Evolutionary conservation across 768 basidiomycete genomes (phyloP).

Genomic region (Rhodotorula taiwanensis): DNA sequence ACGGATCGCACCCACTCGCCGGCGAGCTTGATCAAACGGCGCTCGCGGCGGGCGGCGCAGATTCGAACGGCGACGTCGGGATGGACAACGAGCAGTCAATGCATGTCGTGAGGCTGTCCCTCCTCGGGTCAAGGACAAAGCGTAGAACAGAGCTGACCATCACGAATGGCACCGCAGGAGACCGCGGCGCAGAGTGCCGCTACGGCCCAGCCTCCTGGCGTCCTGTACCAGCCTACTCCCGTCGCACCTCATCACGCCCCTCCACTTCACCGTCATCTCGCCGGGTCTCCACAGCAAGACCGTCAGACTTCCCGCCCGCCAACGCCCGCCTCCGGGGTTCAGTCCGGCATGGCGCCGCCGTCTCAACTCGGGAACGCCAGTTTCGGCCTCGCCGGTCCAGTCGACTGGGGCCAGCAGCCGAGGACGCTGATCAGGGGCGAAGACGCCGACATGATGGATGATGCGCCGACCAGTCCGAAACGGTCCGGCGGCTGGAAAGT

Average conservation of each 20-base stretch:
- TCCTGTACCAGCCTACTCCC: neutral
- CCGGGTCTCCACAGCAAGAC: constrained; percentile 13
- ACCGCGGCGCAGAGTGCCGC: too few species aligned
- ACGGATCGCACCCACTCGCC: neutral
- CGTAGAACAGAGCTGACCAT: neutral
- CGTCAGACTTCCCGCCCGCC: too few species aligned
- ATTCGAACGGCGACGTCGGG: neutral
- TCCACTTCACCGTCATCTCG: constrained; percentile 24
- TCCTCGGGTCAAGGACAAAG: neutral
- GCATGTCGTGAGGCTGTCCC: neutral
- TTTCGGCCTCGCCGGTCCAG: too few species aligned
- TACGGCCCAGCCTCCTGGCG: constrained; percentile 4
- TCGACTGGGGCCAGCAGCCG: neutral
- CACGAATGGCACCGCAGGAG: too few species aligned
- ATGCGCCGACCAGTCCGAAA: neutral
- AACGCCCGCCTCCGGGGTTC: neutral
- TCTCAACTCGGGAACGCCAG: too few species aligned
- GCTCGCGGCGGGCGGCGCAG: neutral
- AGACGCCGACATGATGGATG: neutral
- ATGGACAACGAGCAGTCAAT: neutral
- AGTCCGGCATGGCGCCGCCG: neutral
- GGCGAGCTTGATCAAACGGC: neutral
- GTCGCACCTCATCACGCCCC: constrained; percentile 25
- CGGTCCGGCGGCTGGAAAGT: constrained; percentile 18
- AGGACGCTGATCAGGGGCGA: neutral